Base-by-base conservation (phyloP, 2,329 filamentous ascomycete species). In the Mycocentrospora acerina region DNA sequence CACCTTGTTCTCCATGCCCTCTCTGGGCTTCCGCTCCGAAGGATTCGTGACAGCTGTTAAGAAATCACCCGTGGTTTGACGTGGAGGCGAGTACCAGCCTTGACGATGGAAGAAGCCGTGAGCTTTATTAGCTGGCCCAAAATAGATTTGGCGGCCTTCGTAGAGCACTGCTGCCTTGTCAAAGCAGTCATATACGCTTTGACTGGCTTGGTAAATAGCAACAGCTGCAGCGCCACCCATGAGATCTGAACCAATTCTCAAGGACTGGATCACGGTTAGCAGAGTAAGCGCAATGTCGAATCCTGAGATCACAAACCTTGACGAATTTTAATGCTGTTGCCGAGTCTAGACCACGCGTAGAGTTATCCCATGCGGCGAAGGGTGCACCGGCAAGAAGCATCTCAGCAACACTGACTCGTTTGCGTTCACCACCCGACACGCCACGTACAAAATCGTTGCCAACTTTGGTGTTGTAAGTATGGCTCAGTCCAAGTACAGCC, bases 61-160 rank as follows among this genome's bases (percentile, higher is more conserved):
- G 62, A 90, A 91, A 53, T 91, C 87, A 3, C 80, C 81, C 0
- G 82, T 83, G 0, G 84, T 89, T 55, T 87, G 83, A 3, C 85
- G 76, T 3, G 74, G 64, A 0, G 83, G 83, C 51, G 84, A 88
- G 24, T 76, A 61, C 75, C 80, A 90, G 27, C 86, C 86, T 65
- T 85, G 79, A 10, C 76, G 68, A 52, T 82, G 78, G 44, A 90
- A 90, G 64, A 81, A 90, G 0, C 61, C 60, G 53, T 77, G 82
- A 0, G 86, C 86, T 2, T 71, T 61, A 5, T 55, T 59, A 0
- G 81, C 78, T 0, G 79, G 77, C 0, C 87, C 88, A 47, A 84
- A 90, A 69, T 81, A 91, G 46, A 90, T 90, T 57, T 90, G 79
- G 0, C 83, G 77, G 1, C 87, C 88, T 57, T 90, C 83, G 55